A percentile compares a stretch with the other conserved stretches of the same genome.
Evolutionary conservation across 2,329 filamentous ascomycete genomes (phyloP).

Genomic region (Acephala macrosclerotiorum): DNA sequence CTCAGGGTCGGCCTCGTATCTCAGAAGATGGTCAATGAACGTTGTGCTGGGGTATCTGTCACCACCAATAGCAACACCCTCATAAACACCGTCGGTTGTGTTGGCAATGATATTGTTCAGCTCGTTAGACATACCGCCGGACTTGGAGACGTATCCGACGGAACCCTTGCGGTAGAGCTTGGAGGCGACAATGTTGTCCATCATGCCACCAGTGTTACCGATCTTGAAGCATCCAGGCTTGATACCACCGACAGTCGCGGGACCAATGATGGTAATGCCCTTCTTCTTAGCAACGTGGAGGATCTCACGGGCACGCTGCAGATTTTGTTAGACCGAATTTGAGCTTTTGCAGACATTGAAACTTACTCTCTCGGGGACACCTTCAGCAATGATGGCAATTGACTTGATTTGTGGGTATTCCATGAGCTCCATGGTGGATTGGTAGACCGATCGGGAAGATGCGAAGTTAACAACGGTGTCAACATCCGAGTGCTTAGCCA

Average conservation of each 20-base stretch:
- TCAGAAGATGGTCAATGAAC: slow-evolving; percentile 97
- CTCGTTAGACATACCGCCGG: slow-evolving; percentile 99
- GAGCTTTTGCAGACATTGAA: not conserved
- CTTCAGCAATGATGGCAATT: slow-evolving; percentile 99
- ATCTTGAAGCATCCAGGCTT: slow-evolving; percentile 99
- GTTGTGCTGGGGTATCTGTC: slow-evolving; percentile 98
- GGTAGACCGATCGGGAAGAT: slow-evolving; percentile 98
- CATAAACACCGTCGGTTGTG: slow-evolving; percentile 96
- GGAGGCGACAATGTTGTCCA: slow-evolving; percentile 99
- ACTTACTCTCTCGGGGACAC: slow-evolving; percentile 95
- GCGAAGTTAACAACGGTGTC: slow-evolving; percentile 99
- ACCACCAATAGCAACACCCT: slow-evolving; percentile 99
- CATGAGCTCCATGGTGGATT: slow-evolving; percentile 98
- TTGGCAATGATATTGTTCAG: slow-evolving; percentile 99
- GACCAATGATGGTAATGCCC: slow-evolving; percentile 98
- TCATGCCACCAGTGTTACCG: slow-evolving; percentile 99
- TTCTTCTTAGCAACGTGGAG: slow-evolving; percentile 97
- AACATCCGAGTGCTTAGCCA: slow-evolving; percentile 95
- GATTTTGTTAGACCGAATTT: slow-evolving; percentile 39
- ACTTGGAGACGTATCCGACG: slow-evolving; percentile 99
- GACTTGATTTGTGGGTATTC: slow-evolving; percentile 96
- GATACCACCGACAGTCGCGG: slow-evolving; percentile 98
- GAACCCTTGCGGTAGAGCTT: slow-evolving; percentile 99
- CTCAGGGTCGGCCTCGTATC: slow-evolving; percentile 94
- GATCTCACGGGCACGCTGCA: slow-evolving; percentile 93